These are phyloP conservation scores for Fusarium sp. DNA, from an alignment of 2,329 filamentous ascomycete genomes.

Conservation along the genomic window DNA sequence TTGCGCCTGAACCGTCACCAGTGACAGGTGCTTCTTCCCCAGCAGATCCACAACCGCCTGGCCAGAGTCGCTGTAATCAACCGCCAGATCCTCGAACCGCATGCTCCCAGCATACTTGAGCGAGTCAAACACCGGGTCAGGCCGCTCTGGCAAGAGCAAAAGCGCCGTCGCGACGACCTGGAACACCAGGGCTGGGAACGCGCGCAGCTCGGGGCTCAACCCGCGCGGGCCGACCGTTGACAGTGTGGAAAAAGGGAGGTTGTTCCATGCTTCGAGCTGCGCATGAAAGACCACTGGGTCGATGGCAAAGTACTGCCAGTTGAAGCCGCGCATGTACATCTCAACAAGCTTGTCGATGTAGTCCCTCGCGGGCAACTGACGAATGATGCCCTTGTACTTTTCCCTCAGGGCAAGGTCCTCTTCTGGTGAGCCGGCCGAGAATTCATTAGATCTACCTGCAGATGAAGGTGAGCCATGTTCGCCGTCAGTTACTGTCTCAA, in stretches of 20 bases:
- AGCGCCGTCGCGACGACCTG: slow-evolving; percentile 68
- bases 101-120: slow-evolving; percentile 70
- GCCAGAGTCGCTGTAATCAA: slow-evolving; percentile 71
- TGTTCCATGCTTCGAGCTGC: slow-evolving; percentile 67
- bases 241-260: slow-evolving; percentile 63
- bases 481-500: slow-evolving; percentile 58
- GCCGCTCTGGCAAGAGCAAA: slow-evolving; percentile 61
- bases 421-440: slow-evolving; percentile 35
- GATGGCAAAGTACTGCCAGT: slow-evolving; percentile 69
- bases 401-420: slow-evolving; percentile 58
- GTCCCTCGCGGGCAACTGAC: slow-evolving; percentile 66
- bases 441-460: neutral
- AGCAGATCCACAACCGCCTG: slow-evolving; percentile 64
- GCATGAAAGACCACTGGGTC: slow-evolving; percentile 64
- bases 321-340: slow-evolving; percentile 68
- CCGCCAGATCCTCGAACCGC: slow-evolving; percentile 70
- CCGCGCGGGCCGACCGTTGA: slow-evolving; percentile 62
- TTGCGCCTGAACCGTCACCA: slow-evolving; percentile 68
- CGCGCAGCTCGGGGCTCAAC: slow-evolving; percentile 63
- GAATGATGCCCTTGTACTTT: slow-evolving; percentile 69
- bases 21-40: slow-evolving; percentile 67
- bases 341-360: slow-evolving; percentile 67
- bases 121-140: slow-evolving; percentile 62
- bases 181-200: slow-evolving; percentile 71
- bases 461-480: slow-evolving; percentile 29